phyloP scores from a whole-genome alignment of 345 rosid genomes.

The Linum tenue region DNA sequence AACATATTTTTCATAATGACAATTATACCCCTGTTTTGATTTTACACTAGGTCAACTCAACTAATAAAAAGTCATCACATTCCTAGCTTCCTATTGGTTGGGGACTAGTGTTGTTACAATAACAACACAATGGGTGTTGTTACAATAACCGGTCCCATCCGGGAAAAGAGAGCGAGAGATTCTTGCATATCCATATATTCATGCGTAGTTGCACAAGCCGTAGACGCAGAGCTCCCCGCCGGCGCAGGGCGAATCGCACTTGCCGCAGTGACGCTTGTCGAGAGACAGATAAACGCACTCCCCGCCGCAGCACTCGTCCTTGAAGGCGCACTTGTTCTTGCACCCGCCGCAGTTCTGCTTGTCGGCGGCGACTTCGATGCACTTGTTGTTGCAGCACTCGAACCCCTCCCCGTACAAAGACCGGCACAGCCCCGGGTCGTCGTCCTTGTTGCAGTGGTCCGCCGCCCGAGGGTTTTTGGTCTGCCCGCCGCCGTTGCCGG shows the following conservation, averaged over 20 bases:
- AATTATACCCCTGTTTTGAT: too few species aligned
- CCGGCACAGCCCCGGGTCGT: conserved; percentile 33
- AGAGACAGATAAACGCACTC: conserved; percentile 41
- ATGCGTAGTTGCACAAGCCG: conserved; percentile 72
- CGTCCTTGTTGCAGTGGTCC: conserved; percentile 56
- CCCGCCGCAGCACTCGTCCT: conserved; percentile 58
- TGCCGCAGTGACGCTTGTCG: conserved; percentile 73
- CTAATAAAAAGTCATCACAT: too few species aligned
- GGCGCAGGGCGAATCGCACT: conserved; percentile 51
- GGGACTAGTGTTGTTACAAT: too few species aligned
- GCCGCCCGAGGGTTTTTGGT: conserved; percentile 53
- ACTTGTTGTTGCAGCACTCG: conserved; percentile 77
- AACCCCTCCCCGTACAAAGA: conserved; percentile 19
- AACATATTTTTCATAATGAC: too few species aligned
- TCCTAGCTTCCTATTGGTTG: too few species aligned
- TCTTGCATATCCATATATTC: too few species aligned
- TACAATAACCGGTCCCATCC: too few species aligned
- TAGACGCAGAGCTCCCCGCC: conserved; percentile 38
- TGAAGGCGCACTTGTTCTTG: conserved; percentile 56
- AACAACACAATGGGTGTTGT: too few species aligned
- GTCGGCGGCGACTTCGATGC: conserved; percentile 40
- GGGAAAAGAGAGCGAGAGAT: too few species aligned
- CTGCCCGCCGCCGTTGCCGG: not conserved
- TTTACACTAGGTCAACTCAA: too few species aligned
- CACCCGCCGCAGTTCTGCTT: conserved; percentile 63